A percentile compares a stretch with the other conserved stretches of the same genome.
phyloP scores from a whole-genome alignment of 2,329 filamentous ascomycete genomes.

The Thermochaetoides dissita region DNA sequence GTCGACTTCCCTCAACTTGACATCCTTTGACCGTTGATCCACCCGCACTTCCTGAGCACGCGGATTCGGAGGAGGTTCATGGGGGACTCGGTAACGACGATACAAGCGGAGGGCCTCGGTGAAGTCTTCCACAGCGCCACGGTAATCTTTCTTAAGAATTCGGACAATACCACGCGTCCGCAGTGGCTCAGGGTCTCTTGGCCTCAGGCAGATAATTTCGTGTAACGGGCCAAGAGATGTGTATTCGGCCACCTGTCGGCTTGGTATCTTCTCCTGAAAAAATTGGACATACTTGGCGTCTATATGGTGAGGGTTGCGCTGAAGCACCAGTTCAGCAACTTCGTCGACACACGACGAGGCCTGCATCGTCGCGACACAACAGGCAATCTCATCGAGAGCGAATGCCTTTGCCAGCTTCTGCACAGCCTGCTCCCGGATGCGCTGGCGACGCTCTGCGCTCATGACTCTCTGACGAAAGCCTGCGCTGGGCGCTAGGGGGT shows the following conservation, averaged over 20 bases:
- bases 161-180: conserved; percentile 62
- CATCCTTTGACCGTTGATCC: conserved; percentile 12
- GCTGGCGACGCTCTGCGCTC: conserved; percentile 61
- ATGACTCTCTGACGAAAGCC: conserved; percentile 45
- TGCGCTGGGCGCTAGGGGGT: conserved; percentile 31
- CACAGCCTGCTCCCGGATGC: conserved; percentile 68
- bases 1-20: conserved; percentile 29
- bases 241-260: conserved; percentile 55
- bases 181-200: conserved; percentile 51
- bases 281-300: conserved; percentile 85
- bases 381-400: conserved; percentile 67
- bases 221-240: conserved; percentile 54
- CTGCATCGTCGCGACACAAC: conserved; percentile 74
- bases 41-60: conserved; percentile 15
- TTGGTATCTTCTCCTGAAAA: conserved; percentile 82
- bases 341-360: conserved; percentile 63
- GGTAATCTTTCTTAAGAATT: conserved; percentile 61
- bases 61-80: conserved; percentile 22
- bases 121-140: conserved; percentile 56
- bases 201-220: conserved; percentile 50
- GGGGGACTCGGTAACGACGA: conserved; percentile 39
- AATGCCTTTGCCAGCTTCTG: conserved; percentile 67
- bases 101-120: conserved; percentile 48
- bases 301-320: conserved; percentile 50
- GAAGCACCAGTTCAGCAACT: conserved; percentile 58